phyloP scores from a whole-genome alignment of 441 rosid species.

The Eruca vesicaria region DNA sequence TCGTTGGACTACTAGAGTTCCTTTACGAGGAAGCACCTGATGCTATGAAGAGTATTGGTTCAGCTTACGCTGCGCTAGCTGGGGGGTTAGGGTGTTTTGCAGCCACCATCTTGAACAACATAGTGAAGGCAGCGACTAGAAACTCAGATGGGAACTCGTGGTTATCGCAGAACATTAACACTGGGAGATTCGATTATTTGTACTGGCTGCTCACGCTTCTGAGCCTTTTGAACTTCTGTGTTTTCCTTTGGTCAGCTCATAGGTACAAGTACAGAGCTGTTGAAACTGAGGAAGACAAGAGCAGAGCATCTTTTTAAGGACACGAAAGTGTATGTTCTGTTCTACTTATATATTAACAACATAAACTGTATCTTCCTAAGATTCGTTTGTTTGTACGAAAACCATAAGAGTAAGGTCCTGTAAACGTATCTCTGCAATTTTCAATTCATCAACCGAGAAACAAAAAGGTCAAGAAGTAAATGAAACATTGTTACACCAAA shows the following conservation, averaged over 20 bases:
- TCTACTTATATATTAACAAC: neutral
- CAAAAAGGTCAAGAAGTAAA: slow-evolving; percentile 35
- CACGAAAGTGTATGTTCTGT: neutral
- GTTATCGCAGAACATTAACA: slow-evolving; percentile 84
- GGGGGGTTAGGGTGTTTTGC: slow-evolving; percentile 90
- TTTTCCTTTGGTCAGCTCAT: slow-evolving; percentile 62
- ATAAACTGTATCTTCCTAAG: slow-evolving; percentile 9
- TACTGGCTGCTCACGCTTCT: slow-evolving; percentile 77
- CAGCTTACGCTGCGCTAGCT: slow-evolving; percentile 86
- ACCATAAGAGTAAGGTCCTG: neutral
- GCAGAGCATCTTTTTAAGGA: slow-evolving; percentile 5
- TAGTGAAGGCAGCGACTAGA: slow-evolving; percentile 63
- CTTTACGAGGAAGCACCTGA: slow-evolving; percentile 95
- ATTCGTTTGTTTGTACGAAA: slow-evolving; percentile 4
- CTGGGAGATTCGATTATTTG: slow-evolving; percentile 71
- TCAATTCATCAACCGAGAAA: slow-evolving; percentile 26
- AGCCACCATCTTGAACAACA: slow-evolving; percentile 72
- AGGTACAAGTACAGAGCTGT: slow-evolving; percentile 63
- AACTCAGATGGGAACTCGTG: slow-evolving; percentile 52
- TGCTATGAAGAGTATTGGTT: slow-evolving; percentile 96
- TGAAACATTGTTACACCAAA: slow-evolving; percentile 18
- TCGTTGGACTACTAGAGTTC: slow-evolving; percentile 80
- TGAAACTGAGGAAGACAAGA: slow-evolving; percentile 34
- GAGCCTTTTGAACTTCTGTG: slow-evolving; percentile 63
- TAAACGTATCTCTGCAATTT: slow-evolving; percentile 22